Conservation (phyloP, 345 rosid species). For the Gossypium mustelinum region DNA sequence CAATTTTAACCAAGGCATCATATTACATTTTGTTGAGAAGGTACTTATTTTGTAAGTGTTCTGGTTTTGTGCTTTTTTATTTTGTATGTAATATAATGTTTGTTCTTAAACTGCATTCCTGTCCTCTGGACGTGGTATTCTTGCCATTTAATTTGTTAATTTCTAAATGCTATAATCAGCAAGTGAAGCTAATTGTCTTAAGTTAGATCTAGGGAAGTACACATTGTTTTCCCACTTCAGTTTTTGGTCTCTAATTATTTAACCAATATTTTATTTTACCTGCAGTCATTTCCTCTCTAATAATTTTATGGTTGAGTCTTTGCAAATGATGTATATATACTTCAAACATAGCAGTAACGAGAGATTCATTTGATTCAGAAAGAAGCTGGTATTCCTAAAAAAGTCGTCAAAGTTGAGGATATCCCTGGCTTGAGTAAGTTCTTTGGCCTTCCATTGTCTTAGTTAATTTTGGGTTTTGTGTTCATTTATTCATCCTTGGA, state of each 20-base stretch:
- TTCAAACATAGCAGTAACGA: slow-evolving; percentile 21
- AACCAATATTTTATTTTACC: neutral
- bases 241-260: neutral
- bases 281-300: neutral
- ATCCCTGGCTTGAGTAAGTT: slow-evolving; percentile 92
- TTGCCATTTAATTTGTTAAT: neutral
- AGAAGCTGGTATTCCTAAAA: slow-evolving; percentile 81
- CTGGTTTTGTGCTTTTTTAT: neutral
- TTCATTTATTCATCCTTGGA: neutral
- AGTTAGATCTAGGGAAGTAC: neutral
- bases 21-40: neutral
- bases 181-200: neutral
- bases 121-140: neutral
- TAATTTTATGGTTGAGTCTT: neutral
- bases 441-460: slow-evolving; percentile 4
- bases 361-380: slow-evolving; percentile 46
- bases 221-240: neutral
- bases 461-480: neutral
- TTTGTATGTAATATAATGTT: neutral
- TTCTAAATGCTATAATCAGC: neutral
- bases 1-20: neutral
- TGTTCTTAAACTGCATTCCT: neutral
- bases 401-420: slow-evolving; percentile 72
- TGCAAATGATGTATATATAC: neutral
- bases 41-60: neutral